These are phyloP conservation scores for Stagonosporopsis rhizophila DNA, from an alignment of 2,329 filamentous ascomycete species.

Conservation along the genomic window DNA sequence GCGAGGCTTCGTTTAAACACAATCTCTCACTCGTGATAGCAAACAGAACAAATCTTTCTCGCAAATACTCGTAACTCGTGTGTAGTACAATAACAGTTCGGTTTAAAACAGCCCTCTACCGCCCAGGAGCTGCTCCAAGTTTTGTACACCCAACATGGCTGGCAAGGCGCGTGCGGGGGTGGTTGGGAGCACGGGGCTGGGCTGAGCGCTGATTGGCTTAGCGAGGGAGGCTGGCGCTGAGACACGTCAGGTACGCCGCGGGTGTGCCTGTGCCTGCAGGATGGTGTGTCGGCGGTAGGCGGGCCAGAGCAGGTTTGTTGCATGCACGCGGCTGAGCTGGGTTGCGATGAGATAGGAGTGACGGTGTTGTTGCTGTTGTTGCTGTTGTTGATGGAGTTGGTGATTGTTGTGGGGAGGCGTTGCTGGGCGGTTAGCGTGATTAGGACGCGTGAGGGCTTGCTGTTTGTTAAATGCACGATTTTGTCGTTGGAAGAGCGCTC, in stretches of 20 bases:
- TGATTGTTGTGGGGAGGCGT: background rate
- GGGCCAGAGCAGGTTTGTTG: background rate
- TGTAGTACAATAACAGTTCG: background rate
- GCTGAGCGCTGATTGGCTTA: background rate
- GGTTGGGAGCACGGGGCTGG: slow-evolving; percentile 4
- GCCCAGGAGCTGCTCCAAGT: background rate
- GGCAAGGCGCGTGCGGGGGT: slow-evolving; percentile 14
- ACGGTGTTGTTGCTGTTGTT: too few relatives aligned
- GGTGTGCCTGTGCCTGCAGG: background rate
- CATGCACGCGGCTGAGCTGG: background rate
- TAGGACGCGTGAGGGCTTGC: background rate
- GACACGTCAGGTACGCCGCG: slow-evolving; percentile 13
- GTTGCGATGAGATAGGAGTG: background rate
- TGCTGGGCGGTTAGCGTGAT: slow-evolving; percentile 2
- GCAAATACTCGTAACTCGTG: too few relatives aligned
- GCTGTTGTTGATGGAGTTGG: background rate
- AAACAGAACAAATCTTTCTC: too few relatives aligned
- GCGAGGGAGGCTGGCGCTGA: background rate
- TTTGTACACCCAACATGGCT: slow-evolving; percentile 17
- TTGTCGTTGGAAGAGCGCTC: background rate
- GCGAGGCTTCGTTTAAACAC: too few relatives aligned
- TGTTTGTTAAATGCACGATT: background rate
- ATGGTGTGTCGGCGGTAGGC: background rate
- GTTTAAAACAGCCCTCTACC: background rate
- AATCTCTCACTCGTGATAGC: too few relatives aligned